Evolutionary conservation across 176 grass and related monocot genomes (phyloP).

Genomic region (Chrysopogon serrulatus): DNA sequence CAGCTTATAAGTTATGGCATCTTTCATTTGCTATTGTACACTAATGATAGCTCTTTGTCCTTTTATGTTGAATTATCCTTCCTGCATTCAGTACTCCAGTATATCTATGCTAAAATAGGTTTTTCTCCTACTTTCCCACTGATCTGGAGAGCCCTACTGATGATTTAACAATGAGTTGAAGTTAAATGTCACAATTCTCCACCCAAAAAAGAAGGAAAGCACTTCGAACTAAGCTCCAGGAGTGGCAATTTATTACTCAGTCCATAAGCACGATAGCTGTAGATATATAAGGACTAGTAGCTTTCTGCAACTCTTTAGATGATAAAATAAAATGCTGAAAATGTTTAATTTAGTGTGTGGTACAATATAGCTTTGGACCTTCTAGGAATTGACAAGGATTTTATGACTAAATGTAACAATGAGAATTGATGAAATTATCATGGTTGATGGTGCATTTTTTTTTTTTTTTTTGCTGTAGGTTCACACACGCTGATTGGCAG

Average conservation of each 20-base stretch:
- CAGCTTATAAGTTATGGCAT: no score
- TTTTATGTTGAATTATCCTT: constrained; percentile 21
- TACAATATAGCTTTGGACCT: background rate
- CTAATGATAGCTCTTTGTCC: constrained; percentile 17
- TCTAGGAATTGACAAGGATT: background rate
- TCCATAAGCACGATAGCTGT: background rate
- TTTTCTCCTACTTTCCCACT: background rate
- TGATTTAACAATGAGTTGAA: constrained; percentile 35
- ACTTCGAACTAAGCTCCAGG: background rate
- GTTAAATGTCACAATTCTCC: background rate
- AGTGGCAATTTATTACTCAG: background rate
- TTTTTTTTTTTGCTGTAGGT: no score
- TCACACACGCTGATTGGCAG: background rate
- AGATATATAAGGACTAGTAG: background rate
- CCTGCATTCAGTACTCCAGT: background rate
- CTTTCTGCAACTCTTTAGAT: background rate
- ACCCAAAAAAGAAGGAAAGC: background rate
- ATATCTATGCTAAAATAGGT: background rate
- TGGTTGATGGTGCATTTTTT: background rate
- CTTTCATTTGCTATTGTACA: background rate
- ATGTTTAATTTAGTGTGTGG: background rate
- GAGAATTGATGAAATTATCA: background rate
- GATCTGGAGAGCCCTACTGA: constrained; percentile 12
- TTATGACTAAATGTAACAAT: background rate
- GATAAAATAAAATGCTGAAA: background rate